Evolutionary conservation across 176 grass and related monocot genomes (phyloP), one percentile per base, ranked within the genome.

Genomic region (Paspalum notatum): DNA sequence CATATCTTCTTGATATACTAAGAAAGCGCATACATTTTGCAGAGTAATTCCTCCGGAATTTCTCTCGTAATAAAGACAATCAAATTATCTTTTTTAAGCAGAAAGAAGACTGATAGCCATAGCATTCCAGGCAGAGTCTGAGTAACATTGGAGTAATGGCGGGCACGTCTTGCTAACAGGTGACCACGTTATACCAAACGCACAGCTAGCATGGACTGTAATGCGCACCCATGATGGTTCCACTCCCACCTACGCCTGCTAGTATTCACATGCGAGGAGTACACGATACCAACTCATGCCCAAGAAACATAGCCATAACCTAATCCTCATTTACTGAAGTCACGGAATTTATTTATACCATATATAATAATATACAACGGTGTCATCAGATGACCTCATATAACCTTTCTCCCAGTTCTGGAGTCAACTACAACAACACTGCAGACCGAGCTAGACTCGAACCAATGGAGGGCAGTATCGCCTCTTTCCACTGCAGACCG

Each of bases 321-420:
- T 50, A 51, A 39, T 24, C 20, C 18, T 58, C 60, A 82, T 68
- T 86, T 47, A 7, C 13, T 57, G 44, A 64, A 61, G 25, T 5
- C 60, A 73, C 51, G 42, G 57, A 68, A 47, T 86, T 89, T 89
- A 89, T 85, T 86, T 61, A 82, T 61, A 1, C 78, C 78, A 82
- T 72, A 81, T 67, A 68, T 72, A 78, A 68, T 72, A 78, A 86
- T 90, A 78, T 86, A 90, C 88, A 90, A 73, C 24, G 79, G 73
- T 78, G 66, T 52, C 73, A 38, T 57, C 68, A 73, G 78, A 85
- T 62, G 44, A 84, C 74, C 37, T 27, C 57, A 78, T 62, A 73
- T 47, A 86, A 40, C 51, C 59, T 75, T 78, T 54, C 68, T 51
- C 80, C 76, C 55, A 49, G 63, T 75, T 91, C 80, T 82, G 45